phyloP scores from a whole-genome alignment of 2,329 filamentous ascomycete species.

The Fusarium mangiferae region DNA sequence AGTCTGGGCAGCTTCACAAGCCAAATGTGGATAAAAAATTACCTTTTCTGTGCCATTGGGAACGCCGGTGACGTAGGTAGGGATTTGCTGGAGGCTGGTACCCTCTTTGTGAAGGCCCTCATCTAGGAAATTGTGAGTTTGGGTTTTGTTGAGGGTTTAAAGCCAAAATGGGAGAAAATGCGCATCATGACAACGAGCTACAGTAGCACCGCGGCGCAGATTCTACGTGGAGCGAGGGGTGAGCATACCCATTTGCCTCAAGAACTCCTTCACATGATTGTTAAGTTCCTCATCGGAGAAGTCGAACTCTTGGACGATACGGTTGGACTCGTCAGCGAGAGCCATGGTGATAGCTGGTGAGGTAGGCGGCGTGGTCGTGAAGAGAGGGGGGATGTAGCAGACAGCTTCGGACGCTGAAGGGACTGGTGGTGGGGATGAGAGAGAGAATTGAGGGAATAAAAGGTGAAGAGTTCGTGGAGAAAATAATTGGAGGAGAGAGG shows the following conservation, averaged over 20 bases:
- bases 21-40: conserved; percentile 34
- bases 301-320: conserved; percentile 86
- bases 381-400: conserved; percentile 66
- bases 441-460: conserved; percentile 26
- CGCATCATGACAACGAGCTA: conserved; percentile 24
- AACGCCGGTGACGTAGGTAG: conserved; percentile 94
- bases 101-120: conserved; percentile 83
- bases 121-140: conserved; percentile 59
- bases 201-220: conserved; percentile 4
- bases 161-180: conserved; percentile 6
- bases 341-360: conserved; percentile 70
- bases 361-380: conserved; percentile 63
- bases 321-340: conserved; percentile 76
- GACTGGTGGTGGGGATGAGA: conserved; percentile 42
- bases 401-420: conserved; percentile 55
- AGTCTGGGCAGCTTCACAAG: conserved; percentile 6
- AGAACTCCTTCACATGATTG: conserved; percentile 84
- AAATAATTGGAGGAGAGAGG: conserved; percentile 41
- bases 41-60: conserved; percentile 99
- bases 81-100: conserved; percentile 91
- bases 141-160: conserved; percentile 11
- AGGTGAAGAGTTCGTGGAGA: conserved; percentile 20
- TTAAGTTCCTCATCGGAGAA: conserved; percentile 82
- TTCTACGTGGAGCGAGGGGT: background rate
- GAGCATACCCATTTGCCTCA: conserved; percentile 78